Base-by-base conservation (phyloP, 2,329 filamentous ascomycete genomes). In the Lasiodiplodia citricola region DNA sequence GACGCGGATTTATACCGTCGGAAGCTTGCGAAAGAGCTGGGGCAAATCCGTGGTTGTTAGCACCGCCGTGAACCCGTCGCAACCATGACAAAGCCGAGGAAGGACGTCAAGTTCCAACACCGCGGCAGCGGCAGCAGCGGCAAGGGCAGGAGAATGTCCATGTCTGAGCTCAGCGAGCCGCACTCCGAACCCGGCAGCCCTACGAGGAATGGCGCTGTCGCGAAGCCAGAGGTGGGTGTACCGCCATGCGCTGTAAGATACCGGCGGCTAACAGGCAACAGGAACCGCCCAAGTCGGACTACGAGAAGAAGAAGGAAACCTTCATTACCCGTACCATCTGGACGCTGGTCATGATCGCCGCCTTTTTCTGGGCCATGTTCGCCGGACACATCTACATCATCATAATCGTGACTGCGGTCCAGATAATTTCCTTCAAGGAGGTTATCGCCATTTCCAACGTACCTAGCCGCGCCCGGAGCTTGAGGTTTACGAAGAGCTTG, bases 371-470 rank as follows among this genome's bases (percentile, higher is more conserved):
- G 68, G 89, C 93, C 72, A 92, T 99, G 81, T 96, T 97, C 83
- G 93, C 94, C 76, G 96, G 96, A 70, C 96, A 99, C 83, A 94
- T 99, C 80, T 99, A 98, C 85, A 92, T 99, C 79, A 93, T 99
- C 78, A 90, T 90, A 75, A 90, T 97, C 78, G 92, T 97, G 74
- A 98, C 96, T 35, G 92, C 92, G 60, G 87, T 99, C 70, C 96
- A 99, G 83, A 95, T 99, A 79, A 88, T 99, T 74, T 97, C 93
- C 68, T 99, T 98, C 88, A 98, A 97, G 85, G 96, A 99, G 83
- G 96, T 99, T 76, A 98, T 99, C 78, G 94, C 95, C 72, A 98
- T 99, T 76, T 92, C 95, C 74, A 97, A 95, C 79, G 93, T 98
- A 8, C 94, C 96, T 66, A 97, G 93, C 80, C 90, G 92, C 76